phyloP scores from a whole-genome alignment of 2,329 filamentous ascomycete species.

The Myriosclerotinia curreyana region DNA sequence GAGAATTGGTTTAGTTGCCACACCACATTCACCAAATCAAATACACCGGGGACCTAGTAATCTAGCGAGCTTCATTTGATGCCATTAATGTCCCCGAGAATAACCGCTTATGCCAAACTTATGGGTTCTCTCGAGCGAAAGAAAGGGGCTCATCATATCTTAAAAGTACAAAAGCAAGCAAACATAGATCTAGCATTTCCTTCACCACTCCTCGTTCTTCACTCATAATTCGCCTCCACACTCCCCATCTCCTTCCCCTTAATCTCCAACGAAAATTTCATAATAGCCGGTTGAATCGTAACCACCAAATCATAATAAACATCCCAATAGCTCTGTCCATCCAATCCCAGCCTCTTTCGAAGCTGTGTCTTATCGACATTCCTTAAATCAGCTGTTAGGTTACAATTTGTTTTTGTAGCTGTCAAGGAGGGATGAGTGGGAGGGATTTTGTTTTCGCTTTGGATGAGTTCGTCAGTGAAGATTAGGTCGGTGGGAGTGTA shows the following conservation, averaged over 20 bases:
- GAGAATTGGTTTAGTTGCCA: no score
- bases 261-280: conserved; percentile 23
- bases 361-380: conserved; percentile 20
- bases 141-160: not conserved
- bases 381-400: conserved; percentile 23
- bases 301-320: conserved; percentile 24
- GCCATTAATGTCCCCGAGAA: no score
- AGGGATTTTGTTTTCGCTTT: conserved; percentile 18
- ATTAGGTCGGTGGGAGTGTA: conserved; percentile 21
- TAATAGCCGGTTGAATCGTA: conserved; percentile 22
- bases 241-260: conserved; percentile 22
- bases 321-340: conserved; percentile 21
- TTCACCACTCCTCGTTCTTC: not conserved
- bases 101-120: not conserved
- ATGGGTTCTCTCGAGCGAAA: not conserved
- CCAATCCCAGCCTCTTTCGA: conserved; percentile 15
- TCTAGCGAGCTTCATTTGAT: not conserved
- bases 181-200: not conserved
- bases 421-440: conserved; percentile 15
- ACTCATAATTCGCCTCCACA: conserved; percentile 21
- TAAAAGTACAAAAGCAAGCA: not conserved
- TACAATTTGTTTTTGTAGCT: conserved; percentile 14
- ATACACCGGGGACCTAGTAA: not conserved
- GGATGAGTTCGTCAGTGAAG: conserved; percentile 25
- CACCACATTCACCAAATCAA: not conserved